phyloP scores from a whole-genome alignment of 257 asterid genomes.

The Anisodus acutangulus region DNA sequence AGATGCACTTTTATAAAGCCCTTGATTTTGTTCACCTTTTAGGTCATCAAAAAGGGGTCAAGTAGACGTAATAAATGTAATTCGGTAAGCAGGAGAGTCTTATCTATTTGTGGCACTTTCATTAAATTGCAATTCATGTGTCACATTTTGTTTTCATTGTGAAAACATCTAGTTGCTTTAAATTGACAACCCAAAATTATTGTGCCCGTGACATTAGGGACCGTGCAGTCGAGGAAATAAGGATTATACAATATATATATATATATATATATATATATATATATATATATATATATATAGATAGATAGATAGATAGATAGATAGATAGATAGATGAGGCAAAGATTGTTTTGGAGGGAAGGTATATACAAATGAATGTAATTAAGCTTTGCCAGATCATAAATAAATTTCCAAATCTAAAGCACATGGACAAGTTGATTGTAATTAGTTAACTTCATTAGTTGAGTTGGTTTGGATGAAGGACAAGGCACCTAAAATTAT shows the following conservation, averaged over 20 bases:
- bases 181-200: slow-evolving; percentile 11
- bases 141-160: slow-evolving; percentile 14
- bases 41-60: slow-evolving; percentile 1
- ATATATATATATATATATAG: too few relatives aligned
- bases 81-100: not conserved
- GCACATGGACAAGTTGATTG: slow-evolving; percentile 39
- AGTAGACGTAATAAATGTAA: slow-evolving; percentile 19
- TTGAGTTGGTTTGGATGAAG: slow-evolving; percentile 15
- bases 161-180: slow-evolving; percentile 19
- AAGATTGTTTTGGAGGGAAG: not conserved
- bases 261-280: too few relatives aligned
- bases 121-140: not conserved
- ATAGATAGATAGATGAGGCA: not conserved
- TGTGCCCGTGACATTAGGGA: slow-evolving; percentile 27
- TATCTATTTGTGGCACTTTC: not conserved
- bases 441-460: slow-evolving; percentile 25
- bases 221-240: not conserved
- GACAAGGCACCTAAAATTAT: slow-evolving; percentile 13
- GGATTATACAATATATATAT: not conserved
- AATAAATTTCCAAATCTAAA: slow-evolving; percentile 22
- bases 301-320: too few relatives aligned
- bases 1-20: not conserved
- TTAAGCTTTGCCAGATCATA: slow-evolving; percentile 25
- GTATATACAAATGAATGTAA: slow-evolving; percentile 3
- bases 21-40: slow-evolving; percentile 15